A percentile compares a stretch with the other conserved stretches of the same genome.
These are phyloP conservation scores for Elsinoe arachidis DNA, from an alignment of 2,329 filamentous ascomycete species.

Conservation along the genomic window DNA sequence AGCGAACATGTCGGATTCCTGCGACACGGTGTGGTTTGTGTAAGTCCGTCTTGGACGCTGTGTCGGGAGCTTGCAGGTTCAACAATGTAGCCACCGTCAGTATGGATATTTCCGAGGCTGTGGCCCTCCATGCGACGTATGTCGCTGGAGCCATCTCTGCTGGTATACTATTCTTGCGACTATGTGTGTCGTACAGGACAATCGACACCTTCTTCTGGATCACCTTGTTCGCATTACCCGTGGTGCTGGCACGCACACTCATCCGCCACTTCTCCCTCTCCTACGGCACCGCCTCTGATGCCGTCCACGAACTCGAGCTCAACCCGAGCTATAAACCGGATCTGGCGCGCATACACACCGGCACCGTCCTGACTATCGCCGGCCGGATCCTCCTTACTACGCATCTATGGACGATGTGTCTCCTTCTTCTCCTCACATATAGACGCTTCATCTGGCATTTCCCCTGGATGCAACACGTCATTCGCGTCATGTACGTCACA, in stretches of 20 bases:
- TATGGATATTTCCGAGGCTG: constrained; percentile 1
- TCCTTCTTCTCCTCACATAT: constrained; percentile 18
- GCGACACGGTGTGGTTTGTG: no score
- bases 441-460: constrained; percentile 16
- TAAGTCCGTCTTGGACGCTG: no score
- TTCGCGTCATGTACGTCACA: constrained; percentile 14
- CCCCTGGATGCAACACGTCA: constrained; percentile 12
- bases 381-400: constrained; percentile 17
- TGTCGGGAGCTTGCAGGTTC: background rate
- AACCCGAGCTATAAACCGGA: background rate
- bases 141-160: background rate
- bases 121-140: constrained; percentile 4
- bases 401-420: constrained; percentile 17
- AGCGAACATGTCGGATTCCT: no score
- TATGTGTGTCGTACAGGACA: background rate
- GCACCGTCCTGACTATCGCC: constrained; percentile 16
- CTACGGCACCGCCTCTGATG: constrained; percentile 2
- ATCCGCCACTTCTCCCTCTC: background rate
- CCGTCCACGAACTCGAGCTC: background rate
- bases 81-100: background rate
- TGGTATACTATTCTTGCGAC: background rate
- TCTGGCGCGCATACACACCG: constrained; percentile 9
- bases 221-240: background rate
- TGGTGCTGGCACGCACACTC: background rate
- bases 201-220: constrained; percentile 8